These are phyloP conservation scores for Lobosporangium transversale DNA, from an alignment of 192 early-diverging fungal genomes.

Conservation along the genomic window DNA sequence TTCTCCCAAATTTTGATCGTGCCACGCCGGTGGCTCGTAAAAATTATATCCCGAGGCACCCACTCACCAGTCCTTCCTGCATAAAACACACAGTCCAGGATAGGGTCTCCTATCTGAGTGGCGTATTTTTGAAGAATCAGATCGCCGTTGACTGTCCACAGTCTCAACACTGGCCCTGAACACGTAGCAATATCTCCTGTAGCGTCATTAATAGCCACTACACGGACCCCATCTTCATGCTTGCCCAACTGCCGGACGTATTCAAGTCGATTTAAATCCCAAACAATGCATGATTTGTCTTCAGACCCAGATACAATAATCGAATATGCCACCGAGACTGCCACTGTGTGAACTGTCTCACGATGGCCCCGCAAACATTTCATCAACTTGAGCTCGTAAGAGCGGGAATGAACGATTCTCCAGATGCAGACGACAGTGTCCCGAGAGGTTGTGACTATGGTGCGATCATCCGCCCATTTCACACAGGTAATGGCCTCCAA, in stretches of 20 bases:
- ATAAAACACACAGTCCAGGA: slow-evolving; percentile 65
- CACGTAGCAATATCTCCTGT: slow-evolving; percentile 76
- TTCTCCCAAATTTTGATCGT: slow-evolving; percentile 58
- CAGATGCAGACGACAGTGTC: slow-evolving; percentile 69
- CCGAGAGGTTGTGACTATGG: slow-evolving; percentile 59
- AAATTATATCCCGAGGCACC: slow-evolving; percentile 57
- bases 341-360: slow-evolving; percentile 58
- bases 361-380: slow-evolving; percentile 70
- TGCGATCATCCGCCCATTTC: slow-evolving; percentile 67
- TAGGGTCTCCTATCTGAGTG: slow-evolving; percentile 58
- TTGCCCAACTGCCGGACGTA: slow-evolving; percentile 66
- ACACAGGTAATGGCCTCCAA: slow-evolving; percentile 66
- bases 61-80: slow-evolving; percentile 60
- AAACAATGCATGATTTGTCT: slow-evolving; percentile 70
- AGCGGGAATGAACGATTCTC: slow-evolving; percentile 58
- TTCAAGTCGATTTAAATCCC: slow-evolving; percentile 72
- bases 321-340: slow-evolving; percentile 66
- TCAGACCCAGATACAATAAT: slow-evolving; percentile 69
- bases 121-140: slow-evolving; percentile 63
- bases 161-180: slow-evolving; percentile 61
- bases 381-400: slow-evolving; percentile 60
- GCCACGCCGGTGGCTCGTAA: slow-evolving; percentile 69
- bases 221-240: slow-evolving; percentile 62
- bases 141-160: slow-evolving; percentile 74
- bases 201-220: slow-evolving; percentile 66